Evolutionary conservation across 1,284 basidiomycete species (phyloP).

Genomic region (Phylloporus sp.): DNA sequence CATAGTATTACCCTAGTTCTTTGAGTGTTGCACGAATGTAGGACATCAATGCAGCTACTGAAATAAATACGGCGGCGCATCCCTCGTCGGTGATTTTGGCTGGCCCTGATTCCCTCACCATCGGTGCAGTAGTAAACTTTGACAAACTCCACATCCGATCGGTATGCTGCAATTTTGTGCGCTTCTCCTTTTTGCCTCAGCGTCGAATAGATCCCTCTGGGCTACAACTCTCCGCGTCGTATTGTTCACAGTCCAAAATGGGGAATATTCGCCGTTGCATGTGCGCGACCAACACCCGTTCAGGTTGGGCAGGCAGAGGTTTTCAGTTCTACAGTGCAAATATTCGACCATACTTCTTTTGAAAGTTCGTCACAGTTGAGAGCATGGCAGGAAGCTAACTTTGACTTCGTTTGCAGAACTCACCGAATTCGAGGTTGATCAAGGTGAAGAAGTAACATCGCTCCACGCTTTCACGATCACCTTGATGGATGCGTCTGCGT

Average conservation of each 20-base stretch:
- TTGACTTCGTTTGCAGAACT: slow-evolving; percentile 49
- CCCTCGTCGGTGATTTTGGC: slow-evolving; percentile 67
- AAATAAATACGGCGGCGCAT: slow-evolving; percentile 57
- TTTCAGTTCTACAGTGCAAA: slow-evolving; percentile 65
- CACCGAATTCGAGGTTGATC: slow-evolving; percentile 58
- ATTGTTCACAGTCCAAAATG: slow-evolving; percentile 65
- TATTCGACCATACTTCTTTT: slow-evolving; percentile 74
- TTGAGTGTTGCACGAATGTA: slow-evolving; percentile 35
- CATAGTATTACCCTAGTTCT: slow-evolving; percentile 7
- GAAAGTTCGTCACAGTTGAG: slow-evolving; percentile 50
- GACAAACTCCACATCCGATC: slow-evolving; percentile 86
- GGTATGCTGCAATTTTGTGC: slow-evolving; percentile 49
- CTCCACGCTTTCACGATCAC: slow-evolving; percentile 51
- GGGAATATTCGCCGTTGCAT: slow-evolving; percentile 72
- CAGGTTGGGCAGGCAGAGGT: slow-evolving; percentile 61
- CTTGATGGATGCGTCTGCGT: slow-evolving; percentile 40
- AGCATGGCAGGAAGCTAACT: slow-evolving; percentile 14
- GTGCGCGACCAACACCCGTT: slow-evolving; percentile 58
- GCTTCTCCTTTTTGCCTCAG: slow-evolving; percentile 18
- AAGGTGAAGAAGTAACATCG: slow-evolving; percentile 68
- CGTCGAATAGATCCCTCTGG: slow-evolving; percentile 65
- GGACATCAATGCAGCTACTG: slow-evolving; percentile 67
- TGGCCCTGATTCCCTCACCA: slow-evolving; percentile 60
- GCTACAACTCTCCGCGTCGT: slow-evolving; percentile 69
- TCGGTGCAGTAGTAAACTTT: slow-evolving; percentile 73